Evolutionary conservation across 352 stramenopile genomes (phyloP).

Genomic region (Phytophthora cryptogea): DNA sequence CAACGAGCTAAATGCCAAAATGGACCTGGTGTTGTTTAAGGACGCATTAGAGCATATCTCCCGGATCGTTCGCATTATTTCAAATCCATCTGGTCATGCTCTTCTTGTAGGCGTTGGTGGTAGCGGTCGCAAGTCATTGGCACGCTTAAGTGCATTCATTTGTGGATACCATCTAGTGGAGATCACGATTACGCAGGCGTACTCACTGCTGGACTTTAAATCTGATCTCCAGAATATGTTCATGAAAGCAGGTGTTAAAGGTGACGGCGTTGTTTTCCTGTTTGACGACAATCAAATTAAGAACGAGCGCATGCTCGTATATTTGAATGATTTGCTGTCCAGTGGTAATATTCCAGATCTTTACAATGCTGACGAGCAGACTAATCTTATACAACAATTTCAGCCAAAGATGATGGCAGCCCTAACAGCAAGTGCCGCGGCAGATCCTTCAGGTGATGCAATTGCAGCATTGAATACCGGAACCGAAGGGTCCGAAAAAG

Average conservation of each 20-base stretch:
- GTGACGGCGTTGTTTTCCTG: constrained; percentile 91
- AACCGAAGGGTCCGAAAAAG: constrained; percentile 76
- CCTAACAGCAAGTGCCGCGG: constrained; percentile 29
- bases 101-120: constrained; percentile 94
- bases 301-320: constrained; percentile 95
- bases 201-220: constrained; percentile 94
- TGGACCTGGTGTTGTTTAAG: constrained; percentile 97
- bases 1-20: constrained; percentile 92
- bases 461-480: constrained; percentile 10
- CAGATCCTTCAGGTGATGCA: constrained; percentile 6
- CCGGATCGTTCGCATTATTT: constrained; percentile 94
- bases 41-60: constrained; percentile 95
- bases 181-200: constrained; percentile 90
- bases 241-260: constrained; percentile 90
- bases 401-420: constrained; percentile 83
- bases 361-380: constrained; percentile 91
- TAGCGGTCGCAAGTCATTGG: constrained; percentile 93
- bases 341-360: constrained; percentile 93
- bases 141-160: constrained; percentile 91
- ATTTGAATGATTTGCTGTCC: constrained; percentile 94
- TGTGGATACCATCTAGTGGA: constrained; percentile 89
- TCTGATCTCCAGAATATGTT: constrained; percentile 94
- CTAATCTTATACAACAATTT: constrained; percentile 90
- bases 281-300: constrained; percentile 95
- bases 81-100: constrained; percentile 93